Evolutionary conservation across 208 protist species (phyloP), one percentile per base, ranked within the genome.

Genomic region (Acanthamoeba triangularis): DNA sequence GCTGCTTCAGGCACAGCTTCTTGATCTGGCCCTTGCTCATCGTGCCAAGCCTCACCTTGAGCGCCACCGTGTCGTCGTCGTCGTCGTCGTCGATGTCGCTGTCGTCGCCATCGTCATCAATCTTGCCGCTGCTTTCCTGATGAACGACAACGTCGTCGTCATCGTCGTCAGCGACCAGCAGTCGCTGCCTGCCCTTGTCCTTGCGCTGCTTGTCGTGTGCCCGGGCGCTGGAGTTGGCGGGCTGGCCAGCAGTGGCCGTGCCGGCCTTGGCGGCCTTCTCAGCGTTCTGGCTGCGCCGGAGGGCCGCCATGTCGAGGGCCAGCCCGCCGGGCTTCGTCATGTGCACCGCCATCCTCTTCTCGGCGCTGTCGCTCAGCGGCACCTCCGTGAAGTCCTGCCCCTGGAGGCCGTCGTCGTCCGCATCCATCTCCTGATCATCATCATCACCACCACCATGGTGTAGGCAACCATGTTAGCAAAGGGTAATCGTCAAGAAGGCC

Each of bases 1-100:
- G 41, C 41, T 82, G 74, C 41, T 52, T 25, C 74, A 82, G 11
- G 74, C 74, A 82, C 35, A 82, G 74, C 74, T 52, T 41, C 74
- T n/a, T 41, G 33, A 82, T 23, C 37, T 82, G 74, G 23, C 10
- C 14, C 41, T 41, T 54, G 41, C 41, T 82, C 74, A 82, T 82
- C 35, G 74, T 52, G 10, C 37, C 63, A 7, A 72, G 63, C 74
- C 23, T 41, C 13, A 82, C 28, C 74, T 47, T 28, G 37, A 52
- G 18, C 33, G 3, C 3, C 13, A 82, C 23, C 74, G 28, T 28
- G 8, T 25, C 74, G 74, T 30, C 23, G 20, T 28, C 1, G 41
- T 49, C n/a, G 37, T 13, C 74, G 74, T 30, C 23, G 20, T 28
- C 1, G 41, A 28, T 5, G 37, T 13, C n/a, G 37, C 35, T 35